These are phyloP conservation scores for Dispira simplex DNA, from an alignment of 192 early-diverging fungal species.

Conservation along the genomic window DNA sequence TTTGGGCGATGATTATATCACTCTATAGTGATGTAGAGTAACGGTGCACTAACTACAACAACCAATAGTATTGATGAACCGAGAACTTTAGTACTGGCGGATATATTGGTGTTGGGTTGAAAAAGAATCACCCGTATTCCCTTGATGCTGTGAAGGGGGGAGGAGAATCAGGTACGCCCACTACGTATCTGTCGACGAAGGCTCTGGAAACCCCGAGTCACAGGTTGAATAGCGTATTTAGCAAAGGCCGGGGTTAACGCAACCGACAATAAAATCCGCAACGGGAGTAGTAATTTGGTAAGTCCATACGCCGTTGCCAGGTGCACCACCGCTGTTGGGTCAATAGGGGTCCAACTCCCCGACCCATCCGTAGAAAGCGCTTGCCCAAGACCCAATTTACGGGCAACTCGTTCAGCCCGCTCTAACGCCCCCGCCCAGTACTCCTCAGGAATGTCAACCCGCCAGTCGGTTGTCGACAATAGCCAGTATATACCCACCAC, in stretches of 20 bases:
- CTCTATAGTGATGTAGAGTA: no score
- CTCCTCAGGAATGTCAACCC: conserved; percentile 50
- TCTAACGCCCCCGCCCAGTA: conserved; percentile 38
- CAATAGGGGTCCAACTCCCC: conserved; percentile 30
- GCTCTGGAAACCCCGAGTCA: background rate
- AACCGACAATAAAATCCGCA: conserved; percentile 19
- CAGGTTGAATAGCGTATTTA: background rate
- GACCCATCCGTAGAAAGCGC: conserved; percentile 20
- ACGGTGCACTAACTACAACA: no score
- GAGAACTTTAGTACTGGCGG: no score
- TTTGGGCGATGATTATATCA: no score
- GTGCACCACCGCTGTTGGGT: conserved; percentile 33
- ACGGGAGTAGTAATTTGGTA: conserved; percentile 46
- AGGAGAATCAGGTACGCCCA: no score
- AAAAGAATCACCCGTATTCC: no score
- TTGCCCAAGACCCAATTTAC: conserved; percentile 25
- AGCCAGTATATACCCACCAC: conserved; percentile 56
- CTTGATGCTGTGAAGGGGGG: no score
- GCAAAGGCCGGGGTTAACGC: conserved; percentile 19
- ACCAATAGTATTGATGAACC: no score
- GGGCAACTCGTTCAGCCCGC: conserved; percentile 38
- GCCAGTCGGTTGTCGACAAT: conserved; percentile 31
- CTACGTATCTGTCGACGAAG: background rate
- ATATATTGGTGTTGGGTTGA: no score
- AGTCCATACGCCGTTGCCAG: conserved; percentile 66